Conservation (phyloP, 176 grass and related monocot genomes). For the Bonia amplexicaulis region DNA sequence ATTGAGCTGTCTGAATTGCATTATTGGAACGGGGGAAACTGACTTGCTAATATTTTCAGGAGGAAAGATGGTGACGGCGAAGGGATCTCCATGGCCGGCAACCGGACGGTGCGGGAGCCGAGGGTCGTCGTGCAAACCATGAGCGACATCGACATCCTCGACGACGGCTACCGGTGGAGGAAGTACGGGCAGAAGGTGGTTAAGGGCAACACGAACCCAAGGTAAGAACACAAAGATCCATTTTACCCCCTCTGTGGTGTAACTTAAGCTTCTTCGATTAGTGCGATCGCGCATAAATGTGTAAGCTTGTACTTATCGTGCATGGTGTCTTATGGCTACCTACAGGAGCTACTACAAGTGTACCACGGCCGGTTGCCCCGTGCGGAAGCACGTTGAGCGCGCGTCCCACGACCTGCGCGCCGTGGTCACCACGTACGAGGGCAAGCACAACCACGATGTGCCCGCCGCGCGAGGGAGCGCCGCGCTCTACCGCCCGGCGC, state of each 20-base stretch:
- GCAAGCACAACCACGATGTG: constrained; percentile 97
- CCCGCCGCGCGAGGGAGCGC: constrained; percentile 72
- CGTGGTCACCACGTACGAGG: constrained; percentile 97
- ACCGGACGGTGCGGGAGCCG: constrained; percentile 77
- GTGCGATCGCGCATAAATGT: background rate
- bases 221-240: constrained; percentile 15
- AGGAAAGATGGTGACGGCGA: constrained; percentile 63
- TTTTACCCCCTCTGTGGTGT: background rate
- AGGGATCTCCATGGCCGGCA: constrained; percentile 51
- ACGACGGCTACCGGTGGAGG: constrained; percentile 93
- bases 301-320: background rate
- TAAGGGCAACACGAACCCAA: constrained; percentile 92
- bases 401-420: constrained; percentile 81
- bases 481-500: constrained; percentile 49
- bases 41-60: constrained; percentile 24
- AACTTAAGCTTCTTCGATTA: background rate
- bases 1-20: background rate
- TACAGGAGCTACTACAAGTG: constrained; percentile 96
- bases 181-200: constrained; percentile 98
- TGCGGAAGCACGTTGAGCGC: constrained; percentile 96
- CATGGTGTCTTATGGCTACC: background rate
- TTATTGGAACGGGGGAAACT: background rate
- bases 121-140: constrained; percentile 90
- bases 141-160: constrained; percentile 96
- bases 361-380: constrained; percentile 73